Evolutionary conservation across 306 rosid species (phyloP).

Genomic region (Carpinus viminea): DNA sequence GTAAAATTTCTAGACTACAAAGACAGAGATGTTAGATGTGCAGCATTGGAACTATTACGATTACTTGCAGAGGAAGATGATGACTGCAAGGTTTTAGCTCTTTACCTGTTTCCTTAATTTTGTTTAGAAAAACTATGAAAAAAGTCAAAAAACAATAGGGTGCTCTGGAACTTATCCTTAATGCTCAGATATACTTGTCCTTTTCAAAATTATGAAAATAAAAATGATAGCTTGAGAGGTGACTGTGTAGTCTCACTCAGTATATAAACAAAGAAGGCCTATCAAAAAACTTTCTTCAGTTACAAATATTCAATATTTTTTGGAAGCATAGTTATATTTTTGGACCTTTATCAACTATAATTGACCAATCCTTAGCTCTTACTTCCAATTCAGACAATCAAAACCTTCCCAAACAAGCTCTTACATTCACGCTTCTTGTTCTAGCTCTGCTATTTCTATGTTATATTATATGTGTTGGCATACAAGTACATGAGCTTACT

Average conservation of each 20-base stretch:
- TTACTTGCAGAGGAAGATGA: slow-evolving; percentile 36
- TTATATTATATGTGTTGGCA: background rate
- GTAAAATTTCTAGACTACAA: slow-evolving; percentile 30
- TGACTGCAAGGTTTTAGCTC: slow-evolving; percentile 36
- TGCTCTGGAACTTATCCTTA: background rate
- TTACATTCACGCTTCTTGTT: background rate
- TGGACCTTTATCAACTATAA: background rate
- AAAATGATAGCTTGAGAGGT: background rate
- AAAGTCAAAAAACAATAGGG: background rate
- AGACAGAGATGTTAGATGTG: slow-evolving; percentile 36
- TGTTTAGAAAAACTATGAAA: background rate
- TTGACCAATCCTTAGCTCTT: background rate
- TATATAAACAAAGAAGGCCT: background rate
- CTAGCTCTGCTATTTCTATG: background rate
- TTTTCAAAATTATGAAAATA: background rate
- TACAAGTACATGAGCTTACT: background rate
- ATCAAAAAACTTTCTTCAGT: background rate
- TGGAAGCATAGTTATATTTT: background rate
- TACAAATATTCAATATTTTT: background rate
- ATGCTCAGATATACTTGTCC: background rate
- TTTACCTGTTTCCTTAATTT: background rate
- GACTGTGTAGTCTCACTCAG: background rate
- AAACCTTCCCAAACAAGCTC: background rate
- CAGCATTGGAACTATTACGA: slow-evolving; percentile 32
- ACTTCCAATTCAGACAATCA: background rate